Evolutionary conservation across 2,329 filamentous ascomycete genomes (phyloP), one percentile per base, ranked within the genome.

Genomic region (Paecilomyces sp.): DNA sequence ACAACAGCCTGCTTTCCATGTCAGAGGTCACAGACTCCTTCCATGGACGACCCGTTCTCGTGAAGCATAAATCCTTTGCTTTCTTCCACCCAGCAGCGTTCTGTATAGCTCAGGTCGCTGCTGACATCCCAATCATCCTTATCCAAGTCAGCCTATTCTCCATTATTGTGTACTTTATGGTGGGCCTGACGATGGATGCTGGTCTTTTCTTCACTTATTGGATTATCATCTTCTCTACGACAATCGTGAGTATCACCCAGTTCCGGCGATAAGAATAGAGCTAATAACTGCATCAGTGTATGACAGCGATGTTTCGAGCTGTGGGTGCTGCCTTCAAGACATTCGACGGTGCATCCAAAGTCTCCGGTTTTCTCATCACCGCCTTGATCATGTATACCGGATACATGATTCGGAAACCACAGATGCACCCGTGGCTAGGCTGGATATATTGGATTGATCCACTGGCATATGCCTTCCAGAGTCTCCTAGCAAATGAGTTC

Each of bases 11-110:
- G 7, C 68, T 88, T 1, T 80, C 85, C 24, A 84, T 89, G 79
- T 81, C 85, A 1, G 88, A 90, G 70, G 86, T 90, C 1, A 86
- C 81, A 0, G 80, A 84, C 30, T 85, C 84, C 0, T 89, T 86
- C 65, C 77, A 73, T 12, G 85, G 85, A 18, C 80, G 87, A 0
- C 83, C 84, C 0, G 79, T 87, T 11, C 68, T 87, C 3, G 70
- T 82, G 54, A 86, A 86, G 68, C 85, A 87, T 63, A 83, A 83
- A 62, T 68, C 72, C 0, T 86, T 86, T 61, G 83, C 81, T 18
- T 77, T 81, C 55, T 85, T 81, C 68, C 83, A 86, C 56, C 84
- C 85, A 0, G 71, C 73, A 0, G 81, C 75, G 0, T 76, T 77
- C 56, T 75, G 74, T 34, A 62, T 76, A 18, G 75, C 74, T 1